phyloP scores from a whole-genome alignment of 768 basidiomycete species.

The Auricularia sp. region DNA sequence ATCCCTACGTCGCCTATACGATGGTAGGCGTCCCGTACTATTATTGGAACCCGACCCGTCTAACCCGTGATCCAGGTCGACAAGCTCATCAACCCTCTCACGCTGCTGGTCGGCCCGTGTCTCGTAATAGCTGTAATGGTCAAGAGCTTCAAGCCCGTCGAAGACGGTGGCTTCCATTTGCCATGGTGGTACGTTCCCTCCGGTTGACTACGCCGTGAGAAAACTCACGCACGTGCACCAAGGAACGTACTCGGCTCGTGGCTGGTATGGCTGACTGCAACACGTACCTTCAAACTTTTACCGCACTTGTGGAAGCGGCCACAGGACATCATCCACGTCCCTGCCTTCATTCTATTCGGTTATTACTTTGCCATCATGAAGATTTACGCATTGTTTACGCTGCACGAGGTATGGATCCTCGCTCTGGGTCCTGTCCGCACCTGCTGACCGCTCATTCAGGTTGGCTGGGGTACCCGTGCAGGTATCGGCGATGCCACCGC shows the following conservation, averaged over 20 bases:
- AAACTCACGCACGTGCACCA: neutral
- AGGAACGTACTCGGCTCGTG: slow-evolving; percentile 67
- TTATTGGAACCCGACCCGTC: neutral
- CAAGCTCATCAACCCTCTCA: slow-evolving; percentile 80
- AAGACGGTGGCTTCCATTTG: slow-evolving; percentile 66
- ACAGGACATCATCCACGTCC: slow-evolving; percentile 68
- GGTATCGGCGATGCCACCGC: slow-evolving; percentile 80
- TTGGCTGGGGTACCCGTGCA: slow-evolving; percentile 92
- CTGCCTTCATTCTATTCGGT: slow-evolving; percentile 82
- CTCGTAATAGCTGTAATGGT: slow-evolving; percentile 69
- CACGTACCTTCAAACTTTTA: slow-evolving; percentile 63
- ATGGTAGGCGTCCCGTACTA: slow-evolving; percentile 48
- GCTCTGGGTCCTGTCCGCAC: neutral
- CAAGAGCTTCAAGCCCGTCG: slow-evolving; percentile 62
- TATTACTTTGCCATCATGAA: slow-evolving; percentile 97
- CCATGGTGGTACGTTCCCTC: slow-evolving; percentile 60
- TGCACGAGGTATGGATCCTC: slow-evolving; percentile 62
- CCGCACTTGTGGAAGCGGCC: slow-evolving; percentile 75
- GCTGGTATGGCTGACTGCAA: slow-evolving; percentile 57
- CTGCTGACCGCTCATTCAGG: slow-evolving; percentile 32
- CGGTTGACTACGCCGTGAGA: neutral
- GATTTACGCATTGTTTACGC: slow-evolving; percentile 77
- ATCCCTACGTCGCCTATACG: slow-evolving; percentile 76
- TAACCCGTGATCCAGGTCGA: slow-evolving; percentile 38
- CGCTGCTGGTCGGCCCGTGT: slow-evolving; percentile 73